These are phyloP conservation scores for Apiospora malaysiana DNA, from an alignment of 2,329 filamentous ascomycete genomes.

Conservation along the genomic window DNA sequence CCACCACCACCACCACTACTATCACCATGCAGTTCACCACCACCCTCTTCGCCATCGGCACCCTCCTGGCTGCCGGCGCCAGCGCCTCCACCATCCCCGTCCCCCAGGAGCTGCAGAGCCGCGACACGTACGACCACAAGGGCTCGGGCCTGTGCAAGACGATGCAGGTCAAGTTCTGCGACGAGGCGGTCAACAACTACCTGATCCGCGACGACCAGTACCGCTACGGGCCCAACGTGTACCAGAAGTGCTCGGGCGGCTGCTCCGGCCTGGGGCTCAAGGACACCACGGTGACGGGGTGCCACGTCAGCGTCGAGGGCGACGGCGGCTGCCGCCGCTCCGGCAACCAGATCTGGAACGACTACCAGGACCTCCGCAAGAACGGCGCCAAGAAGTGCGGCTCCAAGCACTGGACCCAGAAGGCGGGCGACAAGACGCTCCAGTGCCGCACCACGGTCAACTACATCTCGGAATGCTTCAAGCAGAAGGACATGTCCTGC, in stretches of 20 bases:
- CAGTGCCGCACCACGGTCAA: slow-evolving; percentile 25
- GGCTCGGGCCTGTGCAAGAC: slow-evolving; percentile 14
- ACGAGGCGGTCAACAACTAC: slow-evolving; percentile 22
- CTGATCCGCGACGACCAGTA: slow-evolving; percentile 15
- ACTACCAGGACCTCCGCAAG: slow-evolving; percentile 27
- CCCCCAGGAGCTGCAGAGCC: not conserved
- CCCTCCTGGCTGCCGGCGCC: not conserved
- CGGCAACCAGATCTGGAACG: slow-evolving; percentile 28
- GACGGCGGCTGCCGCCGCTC: slow-evolving; percentile 25
- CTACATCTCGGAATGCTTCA: slow-evolving; percentile 9
- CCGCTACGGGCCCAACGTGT: slow-evolving; percentile 8
- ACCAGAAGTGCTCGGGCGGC: slow-evolving; percentile 6
- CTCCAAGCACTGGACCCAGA: slow-evolving; percentile 24
- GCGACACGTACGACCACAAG: slow-evolving; percentile 22
- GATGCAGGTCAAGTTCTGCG: slow-evolving; percentile 22
- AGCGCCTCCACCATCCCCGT: not conserved
- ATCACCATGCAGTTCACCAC: slow-evolving; percentile 10
- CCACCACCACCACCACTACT: not conserved
- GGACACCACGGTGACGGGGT: slow-evolving; percentile 3
- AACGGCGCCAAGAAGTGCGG: slow-evolving; percentile 25
- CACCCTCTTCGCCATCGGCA: not conserved
- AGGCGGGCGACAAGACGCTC: slow-evolving; percentile 1
- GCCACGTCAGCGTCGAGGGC: slow-evolving; percentile 16
- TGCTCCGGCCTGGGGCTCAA: not conserved
- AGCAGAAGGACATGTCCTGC: not conserved